These are phyloP conservation scores for Cerrena zonata DNA, from an alignment of 1,284 basidiomycete species.

Conservation along the genomic window DNA sequence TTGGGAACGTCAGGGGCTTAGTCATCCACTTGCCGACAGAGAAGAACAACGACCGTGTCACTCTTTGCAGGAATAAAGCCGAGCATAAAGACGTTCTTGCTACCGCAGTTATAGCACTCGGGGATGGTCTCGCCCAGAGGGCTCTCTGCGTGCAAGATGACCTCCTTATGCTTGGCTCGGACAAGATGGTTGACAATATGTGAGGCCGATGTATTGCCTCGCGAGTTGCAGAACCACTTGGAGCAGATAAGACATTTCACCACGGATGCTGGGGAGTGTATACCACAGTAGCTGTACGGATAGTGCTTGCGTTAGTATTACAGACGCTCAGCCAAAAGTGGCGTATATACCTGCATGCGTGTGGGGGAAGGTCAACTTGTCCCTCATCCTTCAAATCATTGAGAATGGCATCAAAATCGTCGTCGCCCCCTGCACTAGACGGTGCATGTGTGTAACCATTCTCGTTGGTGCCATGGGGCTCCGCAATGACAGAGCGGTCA, in stretches of 20 bases:
- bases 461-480: conserved; percentile 35
- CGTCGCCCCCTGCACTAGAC: conserved; percentile 49
- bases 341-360: conserved; percentile 79
- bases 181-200: conserved; percentile 99
- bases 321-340: neutral
- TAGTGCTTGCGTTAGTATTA: conserved; percentile 4
- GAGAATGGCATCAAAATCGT: conserved; percentile 80
- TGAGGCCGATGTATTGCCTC: conserved; percentile 94
- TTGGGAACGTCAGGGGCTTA: neutral
- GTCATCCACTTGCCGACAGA: conserved; percentile 74
- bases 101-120: conserved; percentile 99
- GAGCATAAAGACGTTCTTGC: conserved; percentile 98
- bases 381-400: conserved; percentile 85
- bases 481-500: conserved; percentile 37
- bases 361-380: conserved; percentile 77
- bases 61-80: conserved; percentile 99
- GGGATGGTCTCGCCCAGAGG: conserved; percentile 95
- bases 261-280: conserved; percentile 93
- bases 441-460: conserved; percentile 27
- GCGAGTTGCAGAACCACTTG: conserved; percentile 99
- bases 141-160: conserved; percentile 90
- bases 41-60: conserved; percentile 96
- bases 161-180: conserved; percentile 98
- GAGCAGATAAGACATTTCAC: conserved; percentile 94
- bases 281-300: conserved; percentile 85